A percentile compares a stretch with the other conserved stretches of the same genome.
Conservation (phyloP, 202 grass and related monocot genomes). For the Dendrocalamus latiflorus region DNA sequence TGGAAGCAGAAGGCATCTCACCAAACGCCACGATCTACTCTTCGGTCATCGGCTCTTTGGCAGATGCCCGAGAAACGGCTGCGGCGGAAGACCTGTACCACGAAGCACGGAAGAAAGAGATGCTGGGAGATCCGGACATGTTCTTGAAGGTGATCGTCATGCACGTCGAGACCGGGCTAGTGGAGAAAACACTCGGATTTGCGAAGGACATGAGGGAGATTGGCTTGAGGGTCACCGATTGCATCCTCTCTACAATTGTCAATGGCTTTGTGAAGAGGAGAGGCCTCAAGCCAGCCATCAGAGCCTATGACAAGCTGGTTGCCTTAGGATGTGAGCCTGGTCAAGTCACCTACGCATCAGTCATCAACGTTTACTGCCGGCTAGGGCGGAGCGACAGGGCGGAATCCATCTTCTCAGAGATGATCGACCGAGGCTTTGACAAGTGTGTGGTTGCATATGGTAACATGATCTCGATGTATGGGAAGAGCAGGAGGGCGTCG, state of each 20-base stretch:
- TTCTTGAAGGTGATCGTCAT: slow-evolving; percentile 76
- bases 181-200: slow-evolving; percentile 53
- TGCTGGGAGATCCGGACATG: slow-evolving; percentile 70
- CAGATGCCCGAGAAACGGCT: slow-evolving; percentile 48
- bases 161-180: slow-evolving; percentile 54
- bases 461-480: slow-evolving; percentile 96
- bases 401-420: slow-evolving; percentile 63
- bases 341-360: slow-evolving; percentile 84
- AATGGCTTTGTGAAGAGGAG: slow-evolving; percentile 78
- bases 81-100: slow-evolving; percentile 57
- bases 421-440: slow-evolving; percentile 78
- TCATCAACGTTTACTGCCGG: slow-evolving; percentile 84
- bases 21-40: slow-evolving; percentile 57
- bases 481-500: slow-evolving; percentile 58
- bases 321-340: slow-evolving; percentile 68
- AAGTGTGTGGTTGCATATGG: slow-evolving; percentile 84
- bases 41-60: slow-evolving; percentile 59
- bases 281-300: slow-evolving; percentile 64
- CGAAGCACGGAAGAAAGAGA: slow-evolving; percentile 52
- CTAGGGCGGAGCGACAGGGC: slow-evolving; percentile 64
- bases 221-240: slow-evolving; percentile 67
- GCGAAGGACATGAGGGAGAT: slow-evolving; percentile 63
- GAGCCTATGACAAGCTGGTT: slow-evolving; percentile 56
- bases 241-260: slow-evolving; percentile 69
- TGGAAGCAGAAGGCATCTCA: slow-evolving; percentile 57